Evolutionary conservation across 305 asterid species (phyloP), one percentile per base, ranked within the genome.

Genomic region (Solanum chacoense): DNA sequence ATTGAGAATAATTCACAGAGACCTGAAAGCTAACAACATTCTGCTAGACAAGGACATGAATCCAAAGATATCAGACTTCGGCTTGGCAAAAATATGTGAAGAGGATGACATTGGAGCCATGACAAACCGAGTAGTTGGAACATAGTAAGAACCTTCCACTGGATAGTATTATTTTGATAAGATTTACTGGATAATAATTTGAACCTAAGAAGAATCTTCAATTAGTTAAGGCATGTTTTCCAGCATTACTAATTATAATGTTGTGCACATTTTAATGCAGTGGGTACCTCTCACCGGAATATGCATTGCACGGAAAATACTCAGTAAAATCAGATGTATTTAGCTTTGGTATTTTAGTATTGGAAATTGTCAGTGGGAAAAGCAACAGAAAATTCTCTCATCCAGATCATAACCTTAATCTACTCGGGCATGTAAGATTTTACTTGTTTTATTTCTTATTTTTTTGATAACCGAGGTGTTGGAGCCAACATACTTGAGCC

Each of bases 281-380:
- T 18, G 91, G 92, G 6, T 89, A 91, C 8, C 91, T 91, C 88
- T 83, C 93, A 75, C 92, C 93, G 1, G 90, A 91, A 72, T 90
- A 91, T 75, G 91, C 87, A 5, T 22, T 85, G 29, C 76, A 88
- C 14, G 93, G 91, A 14, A 36, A 69, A 80, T 91, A 85, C 83
- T 90, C 92, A 2, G 11, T 81, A 75, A 91, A 91, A 85, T 90
- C 92, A 87, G 90, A 90, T 55, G 90, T 90, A 38, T 90, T 87
- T 34, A 91, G 91, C 89, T 91, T 91, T 50, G 93, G 93, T 16
- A 92, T 91, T 1, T 31, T 91, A 24, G 90, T 90, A 38, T 65
- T 91, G 10, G 91, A 90, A 85, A 89, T 91, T 35, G 79, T 91
- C 1, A 89, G 90, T 63, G 90, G 90, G 24, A 85, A 89, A 11